Conservation (phyloP, 225 moss, liverwort and hornwort genomes). For the Ulota crispa region DNA sequence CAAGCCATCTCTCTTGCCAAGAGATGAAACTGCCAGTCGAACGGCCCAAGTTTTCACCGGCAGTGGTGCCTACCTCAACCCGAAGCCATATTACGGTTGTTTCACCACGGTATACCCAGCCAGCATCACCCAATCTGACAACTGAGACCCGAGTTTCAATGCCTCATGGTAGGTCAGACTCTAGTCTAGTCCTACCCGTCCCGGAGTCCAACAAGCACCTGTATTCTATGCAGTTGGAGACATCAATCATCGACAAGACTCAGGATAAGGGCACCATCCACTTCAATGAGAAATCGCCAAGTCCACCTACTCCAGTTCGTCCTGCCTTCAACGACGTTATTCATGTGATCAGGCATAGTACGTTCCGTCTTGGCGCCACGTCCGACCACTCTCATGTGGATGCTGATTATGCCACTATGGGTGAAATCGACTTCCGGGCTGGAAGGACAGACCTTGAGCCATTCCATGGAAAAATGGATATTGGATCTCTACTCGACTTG, state of each 20-base stretch:
- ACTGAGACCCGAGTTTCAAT: constrained; percentile 2
- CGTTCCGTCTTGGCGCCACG: constrained; percentile 84
- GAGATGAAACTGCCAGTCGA: constrained; percentile 34
- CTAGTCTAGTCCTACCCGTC: constrained; percentile 38
- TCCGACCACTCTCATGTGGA: constrained; percentile 57
- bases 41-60: constrained; percentile 37
- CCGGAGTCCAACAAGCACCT: constrained; percentile 40
- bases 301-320: constrained; percentile 54
- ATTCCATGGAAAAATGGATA: constrained; percentile 88
- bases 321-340: constrained; percentile 98
- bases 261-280: constrained; percentile 54
- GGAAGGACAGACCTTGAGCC: constrained; percentile 80
- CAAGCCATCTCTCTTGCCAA: constrained; percentile 35
- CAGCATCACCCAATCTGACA: constrained; percentile 23
- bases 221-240: constrained; percentile 36
- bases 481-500: constrained; percentile 83
- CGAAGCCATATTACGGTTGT: constrained; percentile 41
- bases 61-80: constrained; percentile 38
- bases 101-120: constrained; percentile 26
- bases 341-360: constrained; percentile 97
- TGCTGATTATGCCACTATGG: constrained; percentile 57
- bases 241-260: constrained; percentile 52
- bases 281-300: constrained; percentile 57
- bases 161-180: constrained; percentile 25
- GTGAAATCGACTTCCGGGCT: constrained; percentile 78